These are phyloP conservation scores for Trametes sp. DNA, from an alignment of 1,284 basidiomycete genomes.

Conservation along the genomic window DNA sequence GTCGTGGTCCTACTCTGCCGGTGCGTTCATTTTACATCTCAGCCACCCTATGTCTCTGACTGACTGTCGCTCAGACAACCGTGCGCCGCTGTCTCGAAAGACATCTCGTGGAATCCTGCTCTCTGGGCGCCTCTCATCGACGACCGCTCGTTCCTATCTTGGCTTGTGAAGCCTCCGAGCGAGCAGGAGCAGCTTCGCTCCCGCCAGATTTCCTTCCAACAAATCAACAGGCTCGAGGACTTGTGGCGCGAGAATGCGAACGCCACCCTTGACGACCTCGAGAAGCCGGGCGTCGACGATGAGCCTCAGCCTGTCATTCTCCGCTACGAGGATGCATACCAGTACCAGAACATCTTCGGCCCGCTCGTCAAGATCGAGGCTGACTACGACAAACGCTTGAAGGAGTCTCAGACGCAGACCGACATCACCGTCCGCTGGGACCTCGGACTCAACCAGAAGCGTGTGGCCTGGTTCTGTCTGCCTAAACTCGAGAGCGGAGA, in stretches of 20 bases:
- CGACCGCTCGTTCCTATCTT: slow-evolving; percentile 97
- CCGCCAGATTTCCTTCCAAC: slow-evolving; percentile 94
- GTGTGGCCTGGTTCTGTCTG: slow-evolving; percentile 95
- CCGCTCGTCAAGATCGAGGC: slow-evolving; percentile 99
- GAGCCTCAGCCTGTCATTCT: slow-evolving; percentile 93
- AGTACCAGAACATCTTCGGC: slow-evolving; percentile 99
- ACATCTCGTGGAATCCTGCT: slow-evolving; percentile 98
- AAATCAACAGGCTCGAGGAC: slow-evolving; percentile 98
- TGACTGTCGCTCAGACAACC: slow-evolving; percentile 75
- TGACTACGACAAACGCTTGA: slow-evolving; percentile 97
- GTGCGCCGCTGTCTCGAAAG: slow-evolving; percentile 96
- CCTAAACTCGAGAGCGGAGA: slow-evolving; percentile 99
- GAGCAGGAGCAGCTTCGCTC: slow-evolving; percentile 96
- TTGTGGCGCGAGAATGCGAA: slow-evolving; percentile 97
- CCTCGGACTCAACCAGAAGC: slow-evolving; percentile 96
- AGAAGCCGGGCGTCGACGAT: slow-evolving; percentile 96
- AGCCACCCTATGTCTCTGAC: background rate
- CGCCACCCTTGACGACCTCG: slow-evolving; percentile 95
- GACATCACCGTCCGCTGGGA: slow-evolving; percentile 98
- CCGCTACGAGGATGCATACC: slow-evolving; percentile 97
- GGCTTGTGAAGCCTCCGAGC: slow-evolving; percentile 97
- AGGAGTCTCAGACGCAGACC: slow-evolving; percentile 98
- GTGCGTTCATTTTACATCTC: slow-evolving; percentile 51
- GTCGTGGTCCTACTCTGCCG: slow-evolving; percentile 98
- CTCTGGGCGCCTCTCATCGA: slow-evolving; percentile 99